Percentiles rank a stretch among this genome's conserved stretches.
Conservation (phyloP, 139 green algal species). For the Desmodesmus armatus region DNA sequence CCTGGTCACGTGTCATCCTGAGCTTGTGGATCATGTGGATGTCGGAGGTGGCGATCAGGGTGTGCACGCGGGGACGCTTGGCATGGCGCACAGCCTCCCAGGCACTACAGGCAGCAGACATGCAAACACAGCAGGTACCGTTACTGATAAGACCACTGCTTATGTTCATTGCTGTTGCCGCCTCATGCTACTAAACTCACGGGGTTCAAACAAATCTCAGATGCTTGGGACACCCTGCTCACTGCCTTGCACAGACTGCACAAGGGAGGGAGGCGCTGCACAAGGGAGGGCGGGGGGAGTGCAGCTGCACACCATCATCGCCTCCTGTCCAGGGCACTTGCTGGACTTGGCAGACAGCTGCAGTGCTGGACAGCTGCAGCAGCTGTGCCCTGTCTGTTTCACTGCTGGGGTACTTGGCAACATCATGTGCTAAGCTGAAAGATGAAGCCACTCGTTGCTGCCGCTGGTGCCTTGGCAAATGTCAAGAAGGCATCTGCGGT, state of each 20-base stretch:
- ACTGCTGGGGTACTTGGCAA: too few species aligned
- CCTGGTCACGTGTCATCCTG: slow-evolving; percentile 86
- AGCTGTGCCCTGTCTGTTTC: too few species aligned
- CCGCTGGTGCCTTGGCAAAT: too few species aligned
- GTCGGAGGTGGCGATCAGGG: slow-evolving; percentile 94
- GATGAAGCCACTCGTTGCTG: too few species aligned
- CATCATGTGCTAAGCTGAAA: too few species aligned
- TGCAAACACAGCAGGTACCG: neutral
- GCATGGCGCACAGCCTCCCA: slow-evolving; percentile 92
- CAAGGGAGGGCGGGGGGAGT: neutral
- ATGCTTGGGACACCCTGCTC: neutral
- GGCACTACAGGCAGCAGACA: slow-evolving; percentile 46
- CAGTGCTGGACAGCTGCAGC: too few species aligned
- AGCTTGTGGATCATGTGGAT: slow-evolving; percentile 98
- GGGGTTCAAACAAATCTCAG: neutral
- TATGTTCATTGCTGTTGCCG: slow-evolving; percentile 42
- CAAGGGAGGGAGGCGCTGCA: too few species aligned
- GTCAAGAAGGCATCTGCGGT: slow-evolving; percentile 98
- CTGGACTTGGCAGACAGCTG: slow-evolving; percentile 68
- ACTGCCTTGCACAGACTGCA: neutral
- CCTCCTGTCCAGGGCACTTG: slow-evolving; percentile 91
- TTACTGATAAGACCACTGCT: neutral
- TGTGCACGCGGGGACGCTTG: slow-evolving; percentile 92
- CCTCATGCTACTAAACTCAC: too few species aligned
- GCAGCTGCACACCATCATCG: slow-evolving; percentile 60